These are phyloP conservation scores for Ganoderma sinense DNA, from an alignment of 1,284 basidiomycete species.

Conservation along the genomic window DNA sequence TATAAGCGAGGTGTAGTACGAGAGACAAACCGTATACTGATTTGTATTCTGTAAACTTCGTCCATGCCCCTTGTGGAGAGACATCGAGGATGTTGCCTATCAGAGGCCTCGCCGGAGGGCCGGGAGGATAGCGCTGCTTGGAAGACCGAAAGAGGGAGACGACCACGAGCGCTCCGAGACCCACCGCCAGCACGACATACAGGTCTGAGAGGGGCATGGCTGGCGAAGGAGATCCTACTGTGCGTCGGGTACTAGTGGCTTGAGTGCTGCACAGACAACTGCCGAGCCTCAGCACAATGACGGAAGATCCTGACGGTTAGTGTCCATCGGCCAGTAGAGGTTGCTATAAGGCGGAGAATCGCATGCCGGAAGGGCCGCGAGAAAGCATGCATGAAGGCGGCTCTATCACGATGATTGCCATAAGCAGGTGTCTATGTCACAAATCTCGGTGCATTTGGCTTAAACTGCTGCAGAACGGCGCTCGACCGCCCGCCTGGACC, in stretches of 20 bases:
- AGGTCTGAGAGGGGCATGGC: not conserved
- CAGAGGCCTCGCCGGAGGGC: slow-evolving; percentile 20
- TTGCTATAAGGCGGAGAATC: not conserved
- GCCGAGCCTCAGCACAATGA: not conserved
- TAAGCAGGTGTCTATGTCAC: not conserved
- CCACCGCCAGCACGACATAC: not conserved
- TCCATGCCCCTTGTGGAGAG: slow-evolving; percentile 15
- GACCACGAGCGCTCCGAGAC: not conserved
- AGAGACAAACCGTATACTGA: slow-evolving; percentile 14
- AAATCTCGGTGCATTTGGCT: not conserved
- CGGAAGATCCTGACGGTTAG: not conserved
- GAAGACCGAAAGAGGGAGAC: not conserved
- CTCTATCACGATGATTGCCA: not conserved
- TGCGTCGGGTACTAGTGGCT: not conserved
- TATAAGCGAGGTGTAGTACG: not conserved
- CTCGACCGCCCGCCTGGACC: not conserved
- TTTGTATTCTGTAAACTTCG: slow-evolving; percentile 15
- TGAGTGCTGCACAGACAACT: not conserved
- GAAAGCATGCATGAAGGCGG: not conserved
- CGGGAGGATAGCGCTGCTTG: slow-evolving; percentile 20
- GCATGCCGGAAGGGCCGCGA: not conserved
- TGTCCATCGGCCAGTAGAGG: not conserved
- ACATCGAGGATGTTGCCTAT: slow-evolving; percentile 26
- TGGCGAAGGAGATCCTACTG: not conserved
- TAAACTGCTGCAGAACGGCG: no score